These are phyloP conservation scores for Acanthamoeba sp. DNA, from an alignment of 208 protist genomes.

Conservation along the genomic window DNA sequence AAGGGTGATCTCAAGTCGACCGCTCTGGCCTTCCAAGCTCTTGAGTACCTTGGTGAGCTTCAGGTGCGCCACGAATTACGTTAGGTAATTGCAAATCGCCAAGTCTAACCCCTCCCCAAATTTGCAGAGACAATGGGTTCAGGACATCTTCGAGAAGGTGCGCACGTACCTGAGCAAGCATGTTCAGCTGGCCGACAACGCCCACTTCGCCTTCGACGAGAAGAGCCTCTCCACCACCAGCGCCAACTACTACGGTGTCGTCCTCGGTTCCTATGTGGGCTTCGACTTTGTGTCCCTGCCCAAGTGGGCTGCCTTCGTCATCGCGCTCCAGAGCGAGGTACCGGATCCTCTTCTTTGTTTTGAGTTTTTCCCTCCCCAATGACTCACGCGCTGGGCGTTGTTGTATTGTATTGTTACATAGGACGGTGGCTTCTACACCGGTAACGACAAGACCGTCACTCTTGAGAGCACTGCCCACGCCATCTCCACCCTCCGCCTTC, in stretches of 20 bases:
- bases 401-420: too few relatives aligned
- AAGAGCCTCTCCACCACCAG: constrained; percentile 28
- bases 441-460: neutral
- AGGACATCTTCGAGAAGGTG: constrained; percentile 46
- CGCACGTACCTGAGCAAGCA: constrained; percentile 57
- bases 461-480: constrained; percentile 66
- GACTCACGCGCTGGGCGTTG: too few relatives aligned
- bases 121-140: constrained; percentile 55
- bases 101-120: neutral
- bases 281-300: constrained; percentile 41
- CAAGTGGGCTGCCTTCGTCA: constrained; percentile 60
- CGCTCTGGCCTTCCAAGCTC: constrained; percentile 58
- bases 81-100: neutral
- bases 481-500: constrained; percentile 45
- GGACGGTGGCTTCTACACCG: constrained; percentile 65
- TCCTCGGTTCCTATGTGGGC: constrained; percentile 56
- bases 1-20: constrained; percentile 70
- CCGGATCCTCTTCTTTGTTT: too few relatives aligned
- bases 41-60: constrained; percentile 67
- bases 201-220: constrained; percentile 49
- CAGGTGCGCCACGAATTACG: neutral
- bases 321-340: constrained; percentile 25
- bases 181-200: neutral
- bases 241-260: constrained; percentile 72
- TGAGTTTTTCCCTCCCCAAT: too few relatives aligned